A percentile compares a stretch with the other conserved stretches of the same genome.
phyloP scores from a whole-genome alignment of 768 basidiomycete species.

The Leucosporidium scottii region DNA sequence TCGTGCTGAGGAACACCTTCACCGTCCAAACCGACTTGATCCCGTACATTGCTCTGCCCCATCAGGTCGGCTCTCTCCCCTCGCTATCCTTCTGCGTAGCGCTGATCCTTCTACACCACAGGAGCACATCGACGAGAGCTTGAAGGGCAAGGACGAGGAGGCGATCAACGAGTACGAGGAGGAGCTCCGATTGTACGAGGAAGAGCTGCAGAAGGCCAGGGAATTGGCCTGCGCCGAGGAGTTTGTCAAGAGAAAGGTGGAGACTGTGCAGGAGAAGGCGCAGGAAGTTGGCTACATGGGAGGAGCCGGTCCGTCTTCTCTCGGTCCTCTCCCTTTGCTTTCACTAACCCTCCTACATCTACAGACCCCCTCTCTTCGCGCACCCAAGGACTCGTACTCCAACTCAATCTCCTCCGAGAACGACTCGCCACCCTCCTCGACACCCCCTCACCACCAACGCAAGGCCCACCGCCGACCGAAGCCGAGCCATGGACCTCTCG shows the following conservation, averaged over 20 bases:
- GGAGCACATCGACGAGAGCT: slow-evolving; percentile 11
- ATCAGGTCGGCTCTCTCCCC: slow-evolving; percentile 21
- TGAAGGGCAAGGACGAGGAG: slow-evolving; percentile 17
- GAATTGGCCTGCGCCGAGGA: slow-evolving; percentile 28
- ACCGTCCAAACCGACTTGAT: slow-evolving; percentile 17
- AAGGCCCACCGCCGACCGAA: neutral
- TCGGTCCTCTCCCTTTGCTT: too few relatives aligned
- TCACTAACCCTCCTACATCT: neutral
- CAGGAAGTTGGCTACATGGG: slow-evolving; percentile 25
- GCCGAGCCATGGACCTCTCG: slow-evolving; percentile 13
- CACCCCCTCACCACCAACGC: slow-evolving; percentile 7
- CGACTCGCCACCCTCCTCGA: slow-evolving; percentile 14
- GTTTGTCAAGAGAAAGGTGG: slow-evolving; percentile 20
- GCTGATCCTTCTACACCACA: neutral
- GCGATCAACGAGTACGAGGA: slow-evolving; percentile 28
- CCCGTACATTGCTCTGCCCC: slow-evolving; percentile 31
- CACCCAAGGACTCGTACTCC: slow-evolving; percentile 4
- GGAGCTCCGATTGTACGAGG: slow-evolving; percentile 30
- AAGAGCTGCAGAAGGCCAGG: slow-evolving; percentile 27
- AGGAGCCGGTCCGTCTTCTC: slow-evolving; percentile 10
- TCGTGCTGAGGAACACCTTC: slow-evolving; percentile 36
- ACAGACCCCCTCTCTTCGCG: slow-evolving; percentile 1
- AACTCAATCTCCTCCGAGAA: slow-evolving; percentile 12
- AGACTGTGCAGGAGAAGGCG: slow-evolving; percentile 3
- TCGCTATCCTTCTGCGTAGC: neutral